Conservation (phyloP, 2,329 filamentous ascomycete species). For the Fusarium keratoplasticum region DNA sequence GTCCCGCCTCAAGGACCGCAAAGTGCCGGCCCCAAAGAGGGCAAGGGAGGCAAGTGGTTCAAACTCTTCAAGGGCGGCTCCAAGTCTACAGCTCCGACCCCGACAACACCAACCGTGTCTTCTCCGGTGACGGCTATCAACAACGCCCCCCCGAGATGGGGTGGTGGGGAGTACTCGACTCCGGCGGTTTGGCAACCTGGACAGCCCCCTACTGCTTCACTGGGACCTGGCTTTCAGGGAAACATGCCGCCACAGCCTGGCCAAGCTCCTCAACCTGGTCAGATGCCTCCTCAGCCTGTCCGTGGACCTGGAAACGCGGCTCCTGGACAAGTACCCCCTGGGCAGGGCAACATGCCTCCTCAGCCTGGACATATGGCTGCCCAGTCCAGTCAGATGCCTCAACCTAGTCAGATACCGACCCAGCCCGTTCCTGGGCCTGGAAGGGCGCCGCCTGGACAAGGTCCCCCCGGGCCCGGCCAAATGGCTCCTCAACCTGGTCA, state of each 20-base stretch:
- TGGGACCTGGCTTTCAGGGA: constrained; percentile 10
- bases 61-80: constrained; percentile 42
- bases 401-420: background rate
- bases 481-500: background rate
- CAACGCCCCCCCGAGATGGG: constrained; percentile 24
- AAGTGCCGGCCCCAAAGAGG: constrained; percentile 37
- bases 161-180: constrained; percentile 36
- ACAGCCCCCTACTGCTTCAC: constrained; percentile 13
- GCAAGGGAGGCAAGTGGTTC: constrained; percentile 39
- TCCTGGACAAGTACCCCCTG: constrained; percentile 1
- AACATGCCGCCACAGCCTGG: constrained; percentile 4
- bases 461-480: background rate
- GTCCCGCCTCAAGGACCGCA: constrained; percentile 28
- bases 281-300: background rate
- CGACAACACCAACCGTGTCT: constrained; percentile 25
- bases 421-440: background rate
- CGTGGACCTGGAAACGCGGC: background rate
- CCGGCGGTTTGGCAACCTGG: constrained; percentile 40
- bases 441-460: background rate
- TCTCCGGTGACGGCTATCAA: constrained; percentile 20
- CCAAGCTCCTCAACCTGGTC: background rate
- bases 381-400: background rate
- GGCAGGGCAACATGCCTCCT: background rate
- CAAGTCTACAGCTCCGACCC: constrained; percentile 35
- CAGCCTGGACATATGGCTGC: constrained; percentile 1